Base-by-base conservation (phyloP, 225 moss, liverwort and hornwort genomes). In the Pleurozium schreberi region DNA sequence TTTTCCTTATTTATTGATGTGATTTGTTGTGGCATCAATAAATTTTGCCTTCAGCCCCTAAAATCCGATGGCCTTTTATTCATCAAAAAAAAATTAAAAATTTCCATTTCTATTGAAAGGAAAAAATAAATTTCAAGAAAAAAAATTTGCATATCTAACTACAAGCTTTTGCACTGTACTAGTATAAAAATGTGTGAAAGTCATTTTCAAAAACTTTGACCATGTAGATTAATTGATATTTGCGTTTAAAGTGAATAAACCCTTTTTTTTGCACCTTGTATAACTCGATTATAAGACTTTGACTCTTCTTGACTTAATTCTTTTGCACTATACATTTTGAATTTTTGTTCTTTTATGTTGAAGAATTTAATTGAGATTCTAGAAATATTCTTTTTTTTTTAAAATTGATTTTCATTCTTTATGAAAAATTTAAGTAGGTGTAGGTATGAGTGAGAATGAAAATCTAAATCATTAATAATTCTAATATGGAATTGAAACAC, bases 261-360 rank as follows among this genome's bases (percentile, higher is more conserved):
- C 0, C 5, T 1, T 5, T 27, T 14, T 26, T 27, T 27, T 16
- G 16, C 3, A 28, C 71, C 10, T 43, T 16, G 4, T 1, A 0
- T 71, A 3, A 27, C 0, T 71, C n/a, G 9, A 45, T 28, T 73
- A 43, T 28, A 43, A 16, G 43, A 43, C 28, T 28, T 28, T 27
- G 9, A 71, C 43, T 71, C 42, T 71, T 71, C 27, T n/a, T 42
- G 42, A 26, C 4, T 42, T 27, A 43, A 71, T 27, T 43, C 16
- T 71, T 70, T 71, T 73, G 45, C 23, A 45, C 10, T 8, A 28
- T 28, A 2, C 10, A 28, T 45, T 45, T 43, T 45, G 17, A 28
- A 28, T 73, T 45, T 45, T 0, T 10, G 16, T 10, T 26, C 21
- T 70, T 42, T 42, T 1, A 4, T 26, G 2, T 70, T 43, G 9